Conservation (phyloP, 495 filamentous ascomycete species). For the Choiromyces venosus region DNA sequence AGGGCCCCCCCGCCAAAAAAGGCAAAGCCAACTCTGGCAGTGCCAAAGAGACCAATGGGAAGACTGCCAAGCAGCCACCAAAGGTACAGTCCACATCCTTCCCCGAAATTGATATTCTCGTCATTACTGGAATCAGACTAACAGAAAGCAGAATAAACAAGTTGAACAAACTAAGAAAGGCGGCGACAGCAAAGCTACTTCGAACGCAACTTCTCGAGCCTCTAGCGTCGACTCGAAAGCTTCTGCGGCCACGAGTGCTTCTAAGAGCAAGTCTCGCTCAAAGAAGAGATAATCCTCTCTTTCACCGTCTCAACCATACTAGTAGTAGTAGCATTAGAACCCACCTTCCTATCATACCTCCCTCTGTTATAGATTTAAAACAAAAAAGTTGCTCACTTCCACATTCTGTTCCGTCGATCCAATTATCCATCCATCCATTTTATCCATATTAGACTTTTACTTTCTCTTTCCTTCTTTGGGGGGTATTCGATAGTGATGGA, state of each 20-base stretch:
- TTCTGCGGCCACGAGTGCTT: conserved; percentile 19
- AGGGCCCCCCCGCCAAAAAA: conserved; percentile 86
- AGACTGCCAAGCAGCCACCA: conserved; percentile 28
- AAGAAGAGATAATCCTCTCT: conserved; percentile 29
- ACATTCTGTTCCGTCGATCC: not conserved
- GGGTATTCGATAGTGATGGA: not conserved
- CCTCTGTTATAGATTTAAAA: not conserved
- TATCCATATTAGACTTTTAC: not conserved
- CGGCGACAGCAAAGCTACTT: conserved; percentile 47
- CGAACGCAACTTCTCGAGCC: conserved; percentile 53
- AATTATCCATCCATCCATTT: not conserved
- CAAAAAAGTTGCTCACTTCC: not conserved
- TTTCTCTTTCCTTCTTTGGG: not conserved
- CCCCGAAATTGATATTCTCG: not conserved
- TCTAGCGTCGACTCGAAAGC: conserved; percentile 52
- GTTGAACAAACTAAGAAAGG: conserved; percentile 57
- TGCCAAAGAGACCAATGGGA: conserved; percentile 50
- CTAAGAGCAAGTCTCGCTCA: conserved; percentile 23
- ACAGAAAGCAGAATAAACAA: conserved; percentile 54
- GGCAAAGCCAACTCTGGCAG: conserved; percentile 64
- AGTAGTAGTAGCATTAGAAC: not conserved
- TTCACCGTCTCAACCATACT: not conserved
- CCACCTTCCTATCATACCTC: not conserved
- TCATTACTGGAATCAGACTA: not conserved
- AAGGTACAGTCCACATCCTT: conserved; percentile 48